Evolutionary conservation across 106 monocot species (phyloP), one percentile per base, ranked within the genome.

Genomic region (Phalaenopsis aphrodite): DNA sequence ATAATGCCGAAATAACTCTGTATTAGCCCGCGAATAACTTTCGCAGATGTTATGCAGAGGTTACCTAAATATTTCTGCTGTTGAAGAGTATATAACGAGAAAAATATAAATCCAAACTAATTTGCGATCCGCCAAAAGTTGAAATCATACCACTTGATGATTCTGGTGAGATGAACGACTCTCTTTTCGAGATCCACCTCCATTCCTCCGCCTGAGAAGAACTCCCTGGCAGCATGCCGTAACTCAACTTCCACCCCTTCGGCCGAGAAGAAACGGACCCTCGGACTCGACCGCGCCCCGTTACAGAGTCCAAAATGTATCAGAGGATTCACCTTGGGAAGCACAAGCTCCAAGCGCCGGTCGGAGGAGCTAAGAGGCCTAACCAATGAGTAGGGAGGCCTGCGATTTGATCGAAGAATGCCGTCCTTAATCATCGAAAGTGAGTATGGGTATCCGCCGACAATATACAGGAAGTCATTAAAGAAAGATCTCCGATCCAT

Each of bases 291-390:
- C 39, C 83, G 86, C 11, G 90, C 83, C 19, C 84, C 94, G 46
- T 92, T 80, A 81, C 94, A 98, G 30, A 98, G 79, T 30, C 92
- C 97, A 46, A 98, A 98, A 80, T 98, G 97, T 75, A 98, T 87
- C 86, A 98, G 75, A 10, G 94, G 92, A 82, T 98, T 92, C 77
- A 92, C 55, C 68, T 89, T 94, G 4, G 81, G 82, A 17, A 86
- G 85, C 55, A 78, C 81, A 84, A 98, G 65, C 92, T 98, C 83
- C 39, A 94, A 56, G 45, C 94, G 84, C 75, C 57, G 89, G 87
- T 98, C 97, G 8, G 45, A 64, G 42, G 87, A 78, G 72, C 76
- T 82, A 47, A 98, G 89, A 2, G 94, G 94, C 77, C 89, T 98
- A 38, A 81, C 61, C 5, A 98, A 81, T 8, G 92, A 84, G 80